phyloP scores from a whole-genome alignment of 2,329 filamentous ascomycete species.

The Phyllosticta paracitricarpa region DNA sequence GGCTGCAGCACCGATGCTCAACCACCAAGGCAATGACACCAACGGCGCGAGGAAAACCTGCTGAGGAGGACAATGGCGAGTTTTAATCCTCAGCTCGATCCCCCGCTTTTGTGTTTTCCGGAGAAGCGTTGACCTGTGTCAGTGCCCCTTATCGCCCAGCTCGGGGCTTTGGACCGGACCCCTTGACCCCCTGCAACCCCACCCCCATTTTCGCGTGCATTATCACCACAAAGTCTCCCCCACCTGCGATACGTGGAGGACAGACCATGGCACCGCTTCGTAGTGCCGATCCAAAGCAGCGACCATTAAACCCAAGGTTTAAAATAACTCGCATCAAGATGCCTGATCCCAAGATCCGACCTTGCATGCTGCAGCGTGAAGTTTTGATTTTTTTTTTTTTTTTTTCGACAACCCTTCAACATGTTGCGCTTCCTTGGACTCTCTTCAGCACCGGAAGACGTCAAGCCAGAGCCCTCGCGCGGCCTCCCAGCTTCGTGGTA shows the following conservation, averaged over 20 bases:
- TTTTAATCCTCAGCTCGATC: too few species aligned
- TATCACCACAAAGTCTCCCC: background rate
- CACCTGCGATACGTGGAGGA: background rate
- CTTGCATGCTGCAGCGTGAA: background rate
- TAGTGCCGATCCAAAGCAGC: background rate
- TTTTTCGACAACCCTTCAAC: background rate
- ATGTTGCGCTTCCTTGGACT: background rate
- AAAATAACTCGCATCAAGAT: background rate
- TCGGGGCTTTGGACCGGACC: background rate
- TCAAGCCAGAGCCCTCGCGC: constrained; percentile 21
- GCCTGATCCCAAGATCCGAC: background rate
- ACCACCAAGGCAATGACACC: too few species aligned
- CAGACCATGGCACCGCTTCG: too few species aligned
- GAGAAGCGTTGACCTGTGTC: too few species aligned
- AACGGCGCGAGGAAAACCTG: too few species aligned
- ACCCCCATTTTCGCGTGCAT: background rate
- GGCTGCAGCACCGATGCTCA: background rate
- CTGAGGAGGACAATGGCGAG: too few species aligned
- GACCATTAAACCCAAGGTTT: background rate
- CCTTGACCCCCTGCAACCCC: background rate
- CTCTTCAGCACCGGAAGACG: constrained; percentile 10
- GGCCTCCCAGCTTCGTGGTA: constrained; percentile 46
- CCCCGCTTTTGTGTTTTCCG: too few species aligned
- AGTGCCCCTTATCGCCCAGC: background rate
- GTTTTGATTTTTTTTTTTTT: background rate